These are phyloP conservation scores for Colletotrichum sp. DNA, from an alignment of 2,329 filamentous ascomycete species.

Conservation along the genomic window DNA sequence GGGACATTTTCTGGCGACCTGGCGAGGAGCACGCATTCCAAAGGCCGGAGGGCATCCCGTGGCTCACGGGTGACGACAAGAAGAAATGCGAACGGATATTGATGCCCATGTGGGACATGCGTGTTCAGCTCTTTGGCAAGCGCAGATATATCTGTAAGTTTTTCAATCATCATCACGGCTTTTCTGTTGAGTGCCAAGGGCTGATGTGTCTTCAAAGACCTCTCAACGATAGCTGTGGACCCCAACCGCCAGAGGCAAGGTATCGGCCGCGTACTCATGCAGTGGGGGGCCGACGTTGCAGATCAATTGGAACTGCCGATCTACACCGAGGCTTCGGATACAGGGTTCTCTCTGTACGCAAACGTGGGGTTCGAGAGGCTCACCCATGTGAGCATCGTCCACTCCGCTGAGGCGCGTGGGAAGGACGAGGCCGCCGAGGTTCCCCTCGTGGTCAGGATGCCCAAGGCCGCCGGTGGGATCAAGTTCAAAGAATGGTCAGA, in stretches of 20 bases:
- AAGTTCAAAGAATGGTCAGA: conserved; percentile 37
- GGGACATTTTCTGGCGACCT: conserved; percentile 43
- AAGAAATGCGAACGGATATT: conserved; percentile 46
- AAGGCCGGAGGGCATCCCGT: conserved; percentile 40
- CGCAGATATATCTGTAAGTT: conserved; percentile 45
- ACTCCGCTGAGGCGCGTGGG: conserved; percentile 29
- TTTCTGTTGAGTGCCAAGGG: neutral
- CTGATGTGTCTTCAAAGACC: conserved; percentile 28
- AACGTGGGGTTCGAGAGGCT: neutral
- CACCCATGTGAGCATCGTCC: neutral
- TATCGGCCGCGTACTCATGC: conserved; percentile 37
- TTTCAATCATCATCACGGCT: neutral
- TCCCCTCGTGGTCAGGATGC: conserved; percentile 46
- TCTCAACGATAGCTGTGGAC: conserved; percentile 48
- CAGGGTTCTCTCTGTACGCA: conserved; percentile 44
- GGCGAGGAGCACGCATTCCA: conserved; percentile 46
- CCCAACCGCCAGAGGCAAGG: conserved; percentile 40
- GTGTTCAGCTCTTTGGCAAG: conserved; percentile 26
- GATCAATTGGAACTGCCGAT: conserved; percentile 40
- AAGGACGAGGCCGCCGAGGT: conserved; percentile 39
- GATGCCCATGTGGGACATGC: conserved; percentile 42
- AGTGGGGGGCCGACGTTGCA: conserved; percentile 41
- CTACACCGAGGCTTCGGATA: conserved; percentile 51
- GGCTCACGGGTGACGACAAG: conserved; percentile 47
- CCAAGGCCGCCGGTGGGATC: conserved; percentile 31